Conservation (phyloP, 768 basidiomycete species). For the Glaciozyma antarctica region DNA sequence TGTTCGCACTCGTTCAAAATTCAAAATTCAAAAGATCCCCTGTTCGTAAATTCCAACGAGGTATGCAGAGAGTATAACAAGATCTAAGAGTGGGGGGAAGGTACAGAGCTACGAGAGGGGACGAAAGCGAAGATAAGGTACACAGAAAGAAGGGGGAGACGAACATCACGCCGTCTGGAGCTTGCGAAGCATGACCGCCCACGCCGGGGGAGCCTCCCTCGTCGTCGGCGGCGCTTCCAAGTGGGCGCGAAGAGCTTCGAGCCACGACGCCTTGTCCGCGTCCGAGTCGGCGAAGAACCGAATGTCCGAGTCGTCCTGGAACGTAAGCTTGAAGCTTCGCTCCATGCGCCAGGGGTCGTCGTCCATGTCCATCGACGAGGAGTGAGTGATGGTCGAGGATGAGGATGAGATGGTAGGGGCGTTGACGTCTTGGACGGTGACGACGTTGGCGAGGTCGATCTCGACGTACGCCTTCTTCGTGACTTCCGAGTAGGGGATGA, state of each 20-base stretch:
- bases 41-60: not conserved
- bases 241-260: constrained; percentile 2
- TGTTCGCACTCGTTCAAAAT: not conserved
- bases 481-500: constrained; percentile 28
- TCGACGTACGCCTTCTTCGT: constrained; percentile 28
- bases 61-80: constrained; percentile 1
- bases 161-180: not conserved
- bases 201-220: constrained; percentile 14
- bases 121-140: not conserved
- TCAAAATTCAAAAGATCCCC: not conserved
- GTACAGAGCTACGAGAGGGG: not conserved
- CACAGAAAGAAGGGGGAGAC: not conserved
- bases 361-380: constrained; percentile 6
- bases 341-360: constrained; percentile 18
- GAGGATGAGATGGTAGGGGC: not conserved
- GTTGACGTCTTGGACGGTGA: constrained; percentile 30
- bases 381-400: not conserved
- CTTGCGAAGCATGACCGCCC: constrained; percentile 18
- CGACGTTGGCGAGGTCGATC: constrained; percentile 34
- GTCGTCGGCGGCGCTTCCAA: constrained; percentile 11
- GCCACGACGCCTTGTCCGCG: constrained; percentile 75
- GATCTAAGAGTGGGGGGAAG: not conserved
- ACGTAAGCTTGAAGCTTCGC: constrained; percentile 60
- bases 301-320: constrained; percentile 68
- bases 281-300: constrained; percentile 85